Conservation (phyloP, 2,329 filamentous ascomycete genomes). For the Penicillium hordei region DNA sequence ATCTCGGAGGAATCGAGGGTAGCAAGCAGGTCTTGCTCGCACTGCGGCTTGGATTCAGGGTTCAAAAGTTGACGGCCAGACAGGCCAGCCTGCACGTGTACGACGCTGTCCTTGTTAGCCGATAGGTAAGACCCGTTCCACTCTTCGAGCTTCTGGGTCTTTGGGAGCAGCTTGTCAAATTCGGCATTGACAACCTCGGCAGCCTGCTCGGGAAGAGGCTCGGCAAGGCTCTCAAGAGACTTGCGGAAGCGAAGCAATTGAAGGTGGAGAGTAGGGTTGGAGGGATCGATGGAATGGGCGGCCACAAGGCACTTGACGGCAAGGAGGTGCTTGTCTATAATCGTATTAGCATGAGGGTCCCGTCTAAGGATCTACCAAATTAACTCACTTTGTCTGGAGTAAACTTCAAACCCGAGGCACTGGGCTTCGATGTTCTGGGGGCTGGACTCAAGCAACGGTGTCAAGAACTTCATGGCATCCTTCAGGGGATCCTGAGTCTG, state of each 20-base stretch:
- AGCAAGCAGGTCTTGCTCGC: constrained; percentile 63
- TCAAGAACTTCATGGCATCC: constrained; percentile 83
- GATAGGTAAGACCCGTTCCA: constrained; percentile 67
- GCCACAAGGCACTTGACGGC: constrained; percentile 83
- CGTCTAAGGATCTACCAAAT: not conserved
- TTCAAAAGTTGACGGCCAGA: constrained; percentile 61
- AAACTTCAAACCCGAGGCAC: constrained; percentile 84
- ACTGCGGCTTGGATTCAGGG: constrained; percentile 54
- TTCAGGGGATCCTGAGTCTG: constrained; percentile 79
- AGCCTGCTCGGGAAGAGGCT: constrained; percentile 64
- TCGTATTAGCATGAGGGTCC: constrained; percentile 20
- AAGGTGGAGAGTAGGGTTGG: constrained; percentile 71
- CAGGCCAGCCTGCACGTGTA: constrained; percentile 64
- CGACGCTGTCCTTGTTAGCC: constrained; percentile 61
- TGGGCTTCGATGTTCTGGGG: constrained; percentile 80
- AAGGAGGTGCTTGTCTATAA: constrained; percentile 76
- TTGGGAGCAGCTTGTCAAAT: constrained; percentile 62
- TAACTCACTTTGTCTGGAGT: constrained; percentile 73
- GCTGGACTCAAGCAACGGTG: constrained; percentile 76
- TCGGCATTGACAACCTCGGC: constrained; percentile 68
- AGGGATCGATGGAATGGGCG: constrained; percentile 66
- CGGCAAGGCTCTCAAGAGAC: constrained; percentile 56
- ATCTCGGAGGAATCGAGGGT: constrained; percentile 54
- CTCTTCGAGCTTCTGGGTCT: constrained; percentile 57
- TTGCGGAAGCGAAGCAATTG: constrained; percentile 70